Conservation (phyloP, 176 grass and related monocot species). For the Thinopyrum elongatum region DNA sequence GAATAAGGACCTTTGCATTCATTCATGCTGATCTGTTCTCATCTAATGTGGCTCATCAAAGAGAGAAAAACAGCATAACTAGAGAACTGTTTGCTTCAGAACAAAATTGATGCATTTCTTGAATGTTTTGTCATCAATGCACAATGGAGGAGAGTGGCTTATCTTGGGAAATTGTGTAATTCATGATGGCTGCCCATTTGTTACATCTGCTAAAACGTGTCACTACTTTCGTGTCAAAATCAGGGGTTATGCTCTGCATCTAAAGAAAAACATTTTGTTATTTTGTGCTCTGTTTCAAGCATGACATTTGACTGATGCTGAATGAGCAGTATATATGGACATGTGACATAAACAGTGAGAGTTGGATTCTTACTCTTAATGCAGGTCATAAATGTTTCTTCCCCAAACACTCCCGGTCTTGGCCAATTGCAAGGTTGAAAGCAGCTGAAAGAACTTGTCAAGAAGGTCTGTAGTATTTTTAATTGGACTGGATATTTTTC, state of each 20-base stretch:
- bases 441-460: slow-evolving; percentile 90
- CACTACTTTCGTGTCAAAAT: neutral
- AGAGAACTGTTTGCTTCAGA: neutral
- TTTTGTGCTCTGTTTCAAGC: neutral
- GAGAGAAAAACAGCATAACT: neutral
- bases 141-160: neutral
- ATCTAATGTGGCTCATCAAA: neutral
- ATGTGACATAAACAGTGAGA: neutral
- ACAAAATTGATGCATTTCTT: neutral
- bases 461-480: slow-evolving; percentile 54
- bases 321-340: neutral
- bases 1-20: neutral
- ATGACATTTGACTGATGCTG: slow-evolving; percentile 5
- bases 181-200: neutral
- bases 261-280: neutral
- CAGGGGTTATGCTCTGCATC: neutral
- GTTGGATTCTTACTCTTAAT: slow-evolving; percentile 8
- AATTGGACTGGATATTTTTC: slow-evolving; percentile 1
- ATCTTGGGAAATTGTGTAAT: neutral
- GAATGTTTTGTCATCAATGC: neutral
- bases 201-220: neutral
- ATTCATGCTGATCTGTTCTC: slow-evolving; percentile 12
- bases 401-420: slow-evolving; percentile 96
- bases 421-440: slow-evolving; percentile 89
- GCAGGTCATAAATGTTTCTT: slow-evolving; percentile 97